phyloP scores from a whole-genome alignment of 73 alveolate species.

The Paramecium biaurelia region DNA sequence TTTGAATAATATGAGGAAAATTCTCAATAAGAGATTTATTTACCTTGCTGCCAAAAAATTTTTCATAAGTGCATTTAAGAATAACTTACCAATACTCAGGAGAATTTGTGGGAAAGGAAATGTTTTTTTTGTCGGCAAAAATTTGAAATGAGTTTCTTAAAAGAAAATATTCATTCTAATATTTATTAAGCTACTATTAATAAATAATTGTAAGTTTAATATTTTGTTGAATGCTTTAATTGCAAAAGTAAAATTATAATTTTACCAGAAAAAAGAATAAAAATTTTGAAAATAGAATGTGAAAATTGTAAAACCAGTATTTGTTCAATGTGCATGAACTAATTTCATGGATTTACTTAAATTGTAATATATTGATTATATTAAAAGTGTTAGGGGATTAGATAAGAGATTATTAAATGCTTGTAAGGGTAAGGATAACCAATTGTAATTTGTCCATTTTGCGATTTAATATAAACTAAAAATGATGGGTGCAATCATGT shows the following conservation, averaged over 20 bases:
- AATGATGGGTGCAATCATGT: slow-evolving; percentile 64
- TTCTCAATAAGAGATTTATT: background rate
- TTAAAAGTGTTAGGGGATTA: background rate
- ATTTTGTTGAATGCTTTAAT: background rate
- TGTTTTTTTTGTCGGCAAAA: background rate
- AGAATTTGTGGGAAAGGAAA: background rate
- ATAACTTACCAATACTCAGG: background rate
- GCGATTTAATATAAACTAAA: slow-evolving; percentile 1
- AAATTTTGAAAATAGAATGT: background rate
- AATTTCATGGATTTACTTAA: background rate
- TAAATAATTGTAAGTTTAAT: background rate
- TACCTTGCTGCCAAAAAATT: background rate
- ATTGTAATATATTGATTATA: background rate
- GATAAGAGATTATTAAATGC: background rate
- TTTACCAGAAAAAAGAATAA: background rate
- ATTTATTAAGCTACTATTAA: background rate
- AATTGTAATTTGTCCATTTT: slow-evolving; percentile 15
- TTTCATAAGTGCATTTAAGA: background rate
- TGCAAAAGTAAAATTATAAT: background rate
- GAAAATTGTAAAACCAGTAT: background rate
- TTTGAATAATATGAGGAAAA: background rate
- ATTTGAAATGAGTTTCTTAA: background rate
- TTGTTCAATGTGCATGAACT: background rate
- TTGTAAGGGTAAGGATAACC: background rate
- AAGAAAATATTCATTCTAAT: background rate